Evolutionary conservation across 2,329 filamentous ascomycete species (phyloP), one percentile per base, ranked within the genome.

Genomic region (Xylariales sp.): DNA sequence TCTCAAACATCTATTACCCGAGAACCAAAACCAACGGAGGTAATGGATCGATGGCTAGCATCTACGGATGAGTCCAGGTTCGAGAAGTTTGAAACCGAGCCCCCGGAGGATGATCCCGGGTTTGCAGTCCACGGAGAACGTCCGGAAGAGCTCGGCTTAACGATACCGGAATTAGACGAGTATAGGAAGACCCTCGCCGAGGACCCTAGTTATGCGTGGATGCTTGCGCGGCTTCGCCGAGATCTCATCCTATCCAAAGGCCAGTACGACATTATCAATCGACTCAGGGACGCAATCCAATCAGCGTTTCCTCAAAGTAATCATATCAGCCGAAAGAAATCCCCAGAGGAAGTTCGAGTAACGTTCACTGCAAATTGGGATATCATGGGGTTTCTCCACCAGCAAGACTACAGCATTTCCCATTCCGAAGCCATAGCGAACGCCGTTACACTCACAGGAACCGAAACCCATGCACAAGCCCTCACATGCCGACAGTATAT

Each of bases 401-500:
- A 50, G 23, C 61, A 69, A 49, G 36, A 48, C 18, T 67, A 67
- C n/a, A 46, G 43, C 7, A 54, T 49, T 6, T 45, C 49, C 8
- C 18, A 53, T 28, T 43, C 36, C 9, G 56, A 64, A 34, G 67
- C 60, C 3, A 12, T 69, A 12, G 50, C 36, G 5, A 58, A 64
- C 16, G 45, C 45, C 28, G 63, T 69, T 50, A 69, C 67, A 23
- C 34, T 69, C 1, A 69, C 64, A 28, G 68, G 64, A 5, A 48
- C 61, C 28, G 12, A 28, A 12, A 54, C 52, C 43, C n/a, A 69
- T 34, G 61, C 56, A 12, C 68, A 69, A 39, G 64, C 68, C 49
- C 53, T 67, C 1, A 67, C 50, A 23, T 69, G 68, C 36, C 32
- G 39, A n/a, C 50, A 67, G 23, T 69, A 67, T 62, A 62, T 69